Evolutionary conservation across 495 filamentous ascomycete species (phyloP).

Genomic region (Cercophora scortea): DNA sequence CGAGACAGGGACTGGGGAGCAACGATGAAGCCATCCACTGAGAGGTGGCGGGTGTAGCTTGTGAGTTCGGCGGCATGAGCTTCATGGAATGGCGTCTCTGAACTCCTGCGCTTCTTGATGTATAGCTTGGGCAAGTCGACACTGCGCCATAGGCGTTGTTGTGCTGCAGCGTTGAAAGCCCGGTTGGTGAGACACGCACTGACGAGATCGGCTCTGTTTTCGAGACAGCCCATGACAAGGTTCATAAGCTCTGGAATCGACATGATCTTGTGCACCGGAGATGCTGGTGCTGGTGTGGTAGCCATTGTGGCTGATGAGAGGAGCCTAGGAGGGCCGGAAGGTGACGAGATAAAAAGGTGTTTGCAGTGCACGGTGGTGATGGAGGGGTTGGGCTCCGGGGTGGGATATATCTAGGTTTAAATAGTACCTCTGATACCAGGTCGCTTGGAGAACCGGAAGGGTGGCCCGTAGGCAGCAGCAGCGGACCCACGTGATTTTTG

Average conservation of each 20-base stretch:
- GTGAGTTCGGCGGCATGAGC: neutral
- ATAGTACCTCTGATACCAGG: too few relatives aligned
- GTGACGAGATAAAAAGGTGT: neutral
- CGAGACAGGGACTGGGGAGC: neutral
- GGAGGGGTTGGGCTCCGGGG: too few relatives aligned
- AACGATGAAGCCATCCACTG: neutral
- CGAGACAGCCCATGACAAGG: neutral
- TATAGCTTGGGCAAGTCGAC: neutral
- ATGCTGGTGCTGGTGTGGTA: neutral
- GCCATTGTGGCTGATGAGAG: neutral
- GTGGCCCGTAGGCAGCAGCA: too few relatives aligned
- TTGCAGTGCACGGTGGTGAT: too few relatives aligned
- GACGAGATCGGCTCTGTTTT: neutral
- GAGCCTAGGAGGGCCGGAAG: neutral
- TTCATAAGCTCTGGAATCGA: neutral
- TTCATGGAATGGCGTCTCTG: neutral
- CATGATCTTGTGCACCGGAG: neutral
- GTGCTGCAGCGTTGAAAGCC: neutral
- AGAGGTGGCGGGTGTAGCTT: neutral
- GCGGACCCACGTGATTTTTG: too few relatives aligned
- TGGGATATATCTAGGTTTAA: too few relatives aligned
- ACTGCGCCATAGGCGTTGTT: neutral
- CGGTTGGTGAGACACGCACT: neutral
- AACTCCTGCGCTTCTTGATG: neutral
- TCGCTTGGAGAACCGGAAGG: too few relatives aligned